Evolutionary conservation across 371 early-diverging fungal species (phyloP).

Genomic region (Globomyces sp.): DNA sequence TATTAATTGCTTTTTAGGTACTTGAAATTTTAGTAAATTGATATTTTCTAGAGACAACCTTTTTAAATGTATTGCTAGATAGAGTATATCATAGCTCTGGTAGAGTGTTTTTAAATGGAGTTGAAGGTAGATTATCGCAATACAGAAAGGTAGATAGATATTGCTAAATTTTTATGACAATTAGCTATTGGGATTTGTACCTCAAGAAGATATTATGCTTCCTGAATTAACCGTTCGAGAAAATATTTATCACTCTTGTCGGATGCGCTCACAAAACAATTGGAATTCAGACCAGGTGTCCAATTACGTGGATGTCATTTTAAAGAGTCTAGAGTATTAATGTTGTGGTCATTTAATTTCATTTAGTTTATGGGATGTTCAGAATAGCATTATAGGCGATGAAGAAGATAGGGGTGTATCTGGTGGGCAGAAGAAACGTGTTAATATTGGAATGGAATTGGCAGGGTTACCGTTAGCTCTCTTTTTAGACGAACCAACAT

Average conservation of each 20-base stretch:
- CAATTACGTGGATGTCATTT: constrained; percentile 57
- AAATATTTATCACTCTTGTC: constrained; percentile 78
- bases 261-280: constrained; percentile 66
- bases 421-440: constrained; percentile 81
- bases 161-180: constrained; percentile 41
- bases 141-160: constrained; percentile 47
- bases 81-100: constrained; percentile 43
- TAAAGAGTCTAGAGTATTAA: constrained; percentile 57
- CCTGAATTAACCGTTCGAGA: constrained; percentile 80
- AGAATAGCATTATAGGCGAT: constrained; percentile 57
- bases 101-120: constrained; percentile 41
- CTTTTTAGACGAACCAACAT: constrained; percentile 91
- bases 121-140: constrained; percentile 32
- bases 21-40: constrained; percentile 2
- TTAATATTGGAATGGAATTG: constrained; percentile 88
- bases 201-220: constrained; percentile 79
- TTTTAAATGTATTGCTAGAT: constrained; percentile 46
- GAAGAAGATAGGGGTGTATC: constrained; percentile 64
- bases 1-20: no score
- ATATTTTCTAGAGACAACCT: constrained; percentile 37
- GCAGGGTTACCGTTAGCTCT: constrained; percentile 66
- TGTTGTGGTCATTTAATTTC: constrained; percentile 14
- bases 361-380: constrained; percentile 56
- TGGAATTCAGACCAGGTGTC: constrained; percentile 54
- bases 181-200: constrained; percentile 60